These are phyloP conservation scores for Xanthoparmelia taractica DNA, from an alignment of 495 filamentous ascomycete genomes.

Conservation along the genomic window DNA sequence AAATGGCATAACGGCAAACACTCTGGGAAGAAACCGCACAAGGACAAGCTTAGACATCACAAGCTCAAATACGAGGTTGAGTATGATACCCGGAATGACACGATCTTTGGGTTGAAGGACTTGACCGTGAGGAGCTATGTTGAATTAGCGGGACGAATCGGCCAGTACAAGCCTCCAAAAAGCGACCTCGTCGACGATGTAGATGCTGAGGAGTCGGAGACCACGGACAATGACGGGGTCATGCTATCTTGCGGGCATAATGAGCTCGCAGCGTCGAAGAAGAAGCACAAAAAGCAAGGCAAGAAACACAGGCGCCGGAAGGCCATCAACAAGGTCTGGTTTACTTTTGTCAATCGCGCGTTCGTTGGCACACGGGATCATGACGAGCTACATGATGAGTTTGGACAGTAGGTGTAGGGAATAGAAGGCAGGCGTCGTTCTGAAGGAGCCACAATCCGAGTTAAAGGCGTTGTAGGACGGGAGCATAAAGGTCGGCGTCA, in stretches of 20 bases:
- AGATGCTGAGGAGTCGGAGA: conserved; percentile 23
- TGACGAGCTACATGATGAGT: conserved; percentile 47
- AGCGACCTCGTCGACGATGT: conserved; percentile 19
- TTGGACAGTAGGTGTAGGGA: neutral
- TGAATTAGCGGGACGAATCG: conserved; percentile 70
- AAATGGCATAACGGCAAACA: conserved; percentile 49
- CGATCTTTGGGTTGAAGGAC: conserved; percentile 67
- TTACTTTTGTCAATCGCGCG: conserved; percentile 66
- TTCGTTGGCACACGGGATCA: conserved; percentile 66
- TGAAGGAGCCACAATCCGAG: too few relatives aligned
- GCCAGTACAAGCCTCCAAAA: conserved; percentile 38
- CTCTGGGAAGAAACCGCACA: conserved; percentile 43
- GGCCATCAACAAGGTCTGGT: conserved; percentile 57
- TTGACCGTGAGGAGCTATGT: conserved; percentile 79
- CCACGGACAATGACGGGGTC: conserved; percentile 24
- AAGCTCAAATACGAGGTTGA: conserved; percentile 73
- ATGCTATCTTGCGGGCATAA: conserved; percentile 14
- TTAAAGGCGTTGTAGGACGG: too few relatives aligned
- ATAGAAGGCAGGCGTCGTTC: neutral
- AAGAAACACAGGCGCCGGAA: conserved; percentile 40
- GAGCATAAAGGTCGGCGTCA: too few relatives aligned
- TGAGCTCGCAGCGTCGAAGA: conserved; percentile 27
- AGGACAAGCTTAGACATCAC: conserved; percentile 35
- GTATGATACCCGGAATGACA: conserved; percentile 73
- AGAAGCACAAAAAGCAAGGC: conserved; percentile 40